These are phyloP conservation scores for Diospyros lotus DNA, from an alignment of 148 eudicot species.

Conservation along the genomic window DNA sequence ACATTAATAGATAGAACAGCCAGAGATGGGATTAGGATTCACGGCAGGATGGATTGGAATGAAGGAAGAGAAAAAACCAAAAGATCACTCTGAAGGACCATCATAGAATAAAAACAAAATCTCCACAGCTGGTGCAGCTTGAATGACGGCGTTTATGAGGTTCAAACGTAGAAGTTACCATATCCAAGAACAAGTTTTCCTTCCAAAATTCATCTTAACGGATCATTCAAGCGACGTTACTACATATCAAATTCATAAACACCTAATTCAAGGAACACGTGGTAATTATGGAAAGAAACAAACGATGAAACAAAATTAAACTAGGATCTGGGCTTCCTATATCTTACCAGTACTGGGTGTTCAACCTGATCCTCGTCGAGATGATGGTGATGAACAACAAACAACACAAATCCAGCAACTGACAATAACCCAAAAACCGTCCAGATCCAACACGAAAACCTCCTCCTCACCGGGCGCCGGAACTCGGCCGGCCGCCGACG, in stretches of 20 bases:
- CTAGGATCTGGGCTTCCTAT: neutral
- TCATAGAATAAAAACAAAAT: neutral
- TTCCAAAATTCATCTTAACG: neutral
- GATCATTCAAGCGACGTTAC: neutral
- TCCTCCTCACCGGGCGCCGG: slow-evolving; percentile 80
- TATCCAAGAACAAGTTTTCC: neutral
- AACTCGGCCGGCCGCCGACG: slow-evolving; percentile 77
- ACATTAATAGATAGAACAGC: neutral
- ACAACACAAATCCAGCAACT: slow-evolving; percentile 53
- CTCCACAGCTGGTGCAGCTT: neutral
- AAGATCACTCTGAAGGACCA: too few relatives aligned
- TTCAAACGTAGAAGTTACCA: neutral
- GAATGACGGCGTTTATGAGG: neutral
- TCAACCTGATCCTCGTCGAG: slow-evolving; percentile 39
- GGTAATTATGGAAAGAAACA: neutral
- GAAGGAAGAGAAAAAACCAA: too few relatives aligned
- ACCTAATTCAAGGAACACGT: neutral
- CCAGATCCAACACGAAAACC: slow-evolving; percentile 81
- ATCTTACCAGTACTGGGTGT: slow-evolving; percentile 46
- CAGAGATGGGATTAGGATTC: too few relatives aligned
- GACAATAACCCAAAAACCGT: slow-evolving; percentile 46
- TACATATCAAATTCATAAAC: neutral
- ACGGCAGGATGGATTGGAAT: too few relatives aligned
- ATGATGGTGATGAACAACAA: slow-evolving; percentile 66
- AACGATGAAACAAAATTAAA: slow-evolving; percentile 5